These are phyloP conservation scores for Termitomyces sp. DNA, from an alignment of 768 basidiomycete species.

Conservation along the genomic window DNA sequence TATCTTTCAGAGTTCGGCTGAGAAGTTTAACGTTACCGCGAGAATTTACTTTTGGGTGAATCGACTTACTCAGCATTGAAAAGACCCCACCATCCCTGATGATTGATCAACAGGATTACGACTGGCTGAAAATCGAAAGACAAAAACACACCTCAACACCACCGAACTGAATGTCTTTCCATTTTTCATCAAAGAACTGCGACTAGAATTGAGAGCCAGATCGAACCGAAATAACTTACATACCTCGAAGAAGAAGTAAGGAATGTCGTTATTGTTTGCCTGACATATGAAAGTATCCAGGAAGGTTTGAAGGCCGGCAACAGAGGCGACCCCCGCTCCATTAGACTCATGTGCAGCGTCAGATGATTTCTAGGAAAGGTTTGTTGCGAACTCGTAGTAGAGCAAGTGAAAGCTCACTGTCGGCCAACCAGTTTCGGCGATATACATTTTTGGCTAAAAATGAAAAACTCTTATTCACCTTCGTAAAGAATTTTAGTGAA, in stretches of 20 bases:
- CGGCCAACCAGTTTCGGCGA: constrained; percentile 88
- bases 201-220: neutral
- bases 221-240: constrained; percentile 13
- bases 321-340: constrained; percentile 61
- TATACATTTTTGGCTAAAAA: constrained; percentile 66
- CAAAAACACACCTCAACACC: constrained; percentile 54
- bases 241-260: constrained; percentile 87
- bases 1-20: constrained; percentile 66
- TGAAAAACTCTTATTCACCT: neutral
- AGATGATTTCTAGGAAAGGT: constrained; percentile 43
- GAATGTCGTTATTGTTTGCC: constrained; percentile 69
- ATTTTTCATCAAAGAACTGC: constrained; percentile 73
- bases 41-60: neutral
- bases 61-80: constrained; percentile 38
- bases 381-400: neutral
- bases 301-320: constrained; percentile 66
- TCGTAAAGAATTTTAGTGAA: neutral
- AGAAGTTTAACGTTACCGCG: neutral
- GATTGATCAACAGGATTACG: neutral
- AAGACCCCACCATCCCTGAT: constrained; percentile 42
- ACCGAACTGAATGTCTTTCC: constrained; percentile 72
- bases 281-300: constrained; percentile 87
- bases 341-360: constrained; percentile 52
- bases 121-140: neutral
- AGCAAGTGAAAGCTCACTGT: constrained; percentile 39